phyloP scores from a whole-genome alignment of 2,329 filamentous ascomycete species.

The Penicillium sp. region DNA sequence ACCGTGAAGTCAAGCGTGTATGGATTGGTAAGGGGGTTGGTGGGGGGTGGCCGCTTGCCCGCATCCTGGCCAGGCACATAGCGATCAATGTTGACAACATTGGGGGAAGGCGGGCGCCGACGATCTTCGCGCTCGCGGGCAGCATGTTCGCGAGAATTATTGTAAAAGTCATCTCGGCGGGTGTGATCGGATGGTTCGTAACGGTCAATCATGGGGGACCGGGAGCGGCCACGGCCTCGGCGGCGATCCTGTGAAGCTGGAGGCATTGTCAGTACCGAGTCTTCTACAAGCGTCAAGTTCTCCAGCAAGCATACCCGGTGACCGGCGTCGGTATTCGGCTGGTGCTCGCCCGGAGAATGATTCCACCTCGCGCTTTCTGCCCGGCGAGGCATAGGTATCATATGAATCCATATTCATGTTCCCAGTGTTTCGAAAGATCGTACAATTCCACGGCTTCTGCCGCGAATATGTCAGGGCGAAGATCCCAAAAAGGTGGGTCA shows the following conservation, averaged over 20 bases:
- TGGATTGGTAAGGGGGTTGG: slow-evolving; percentile 62
- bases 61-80: slow-evolving; percentile 65
- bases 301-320: slow-evolving; percentile 43
- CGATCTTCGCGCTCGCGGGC: slow-evolving; percentile 58
- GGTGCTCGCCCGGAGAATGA: slow-evolving; percentile 32
- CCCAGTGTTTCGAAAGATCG: neutral
- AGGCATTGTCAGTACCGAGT: slow-evolving; percentile 3
- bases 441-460: slow-evolving; percentile 3
- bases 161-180: slow-evolving; percentile 60
- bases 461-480: neutral
- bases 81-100: slow-evolving; percentile 60
- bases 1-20: slow-evolving; percentile 66
- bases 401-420: slow-evolving; percentile 46
- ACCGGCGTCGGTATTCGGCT: slow-evolving; percentile 49
- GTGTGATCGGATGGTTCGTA: slow-evolving; percentile 61
- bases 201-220: slow-evolving; percentile 65
- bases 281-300: neutral
- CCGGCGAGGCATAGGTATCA: slow-evolving; percentile 47
- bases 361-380: slow-evolving; percentile 45
- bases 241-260: slow-evolving; percentile 44
- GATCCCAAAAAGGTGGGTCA: neutral
- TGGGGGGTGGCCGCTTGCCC: slow-evolving; percentile 52
- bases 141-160: slow-evolving; percentile 42
- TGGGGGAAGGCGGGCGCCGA: slow-evolving; percentile 60
- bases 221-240: slow-evolving; percentile 54